A percentile compares a stretch with the other conserved stretches of the same genome.
These are phyloP conservation scores for Dothidotthia symphoricarpi DNA, from an alignment of 2,329 filamentous ascomycete species.

Conservation along the genomic window DNA sequence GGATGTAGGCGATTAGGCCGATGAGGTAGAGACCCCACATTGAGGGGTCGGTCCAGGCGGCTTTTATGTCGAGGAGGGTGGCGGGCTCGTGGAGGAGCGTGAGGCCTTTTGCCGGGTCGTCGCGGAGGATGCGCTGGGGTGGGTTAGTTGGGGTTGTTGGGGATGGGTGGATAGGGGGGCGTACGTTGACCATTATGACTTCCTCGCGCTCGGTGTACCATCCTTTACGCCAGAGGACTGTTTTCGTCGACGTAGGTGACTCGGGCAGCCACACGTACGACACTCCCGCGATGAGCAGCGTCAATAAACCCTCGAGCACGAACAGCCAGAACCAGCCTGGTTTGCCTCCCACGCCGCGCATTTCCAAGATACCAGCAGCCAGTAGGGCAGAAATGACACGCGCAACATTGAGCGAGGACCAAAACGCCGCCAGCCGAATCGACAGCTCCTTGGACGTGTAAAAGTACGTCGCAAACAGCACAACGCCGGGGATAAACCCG, in stretches of 20 bases:
- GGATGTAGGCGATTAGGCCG: slow-evolving; percentile 43
- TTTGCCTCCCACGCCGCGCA: slow-evolving; percentile 51
- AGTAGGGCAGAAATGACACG: slow-evolving; percentile 56
- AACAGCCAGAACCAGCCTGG: slow-evolving; percentile 58
- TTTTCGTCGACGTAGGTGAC: slow-evolving; percentile 52
- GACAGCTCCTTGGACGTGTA: slow-evolving; percentile 71
- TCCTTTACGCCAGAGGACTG: slow-evolving; percentile 49
- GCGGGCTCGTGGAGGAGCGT: slow-evolving; percentile 58
- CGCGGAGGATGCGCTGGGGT: slow-evolving; percentile 50
- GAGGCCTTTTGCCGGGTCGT: slow-evolving; percentile 55
- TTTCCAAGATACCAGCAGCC: slow-evolving; percentile 54
- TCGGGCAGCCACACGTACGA: slow-evolving; percentile 40
- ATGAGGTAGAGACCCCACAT: slow-evolving; percentile 58
- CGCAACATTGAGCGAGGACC: slow-evolving; percentile 61
- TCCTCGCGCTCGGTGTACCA: slow-evolving; percentile 68
- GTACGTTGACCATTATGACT: slow-evolving; percentile 65
- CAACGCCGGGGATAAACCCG: slow-evolving; percentile 60
- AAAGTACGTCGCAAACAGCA: slow-evolving; percentile 70
- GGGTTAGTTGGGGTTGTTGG: slow-evolving; percentile 4
- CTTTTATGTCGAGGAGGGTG: slow-evolving; percentile 48
- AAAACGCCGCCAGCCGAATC: slow-evolving; percentile 65
- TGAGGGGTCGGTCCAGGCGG: slow-evolving; percentile 54
- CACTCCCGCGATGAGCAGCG: slow-evolving; percentile 27
- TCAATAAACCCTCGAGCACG: slow-evolving; percentile 38
- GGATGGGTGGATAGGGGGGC: too few relatives aligned